Evolutionary conservation across 2,329 filamentous ascomycete genomes (phyloP), one percentile per base, ranked within the genome.

Genomic region (Clarireedia hainanense): DNA sequence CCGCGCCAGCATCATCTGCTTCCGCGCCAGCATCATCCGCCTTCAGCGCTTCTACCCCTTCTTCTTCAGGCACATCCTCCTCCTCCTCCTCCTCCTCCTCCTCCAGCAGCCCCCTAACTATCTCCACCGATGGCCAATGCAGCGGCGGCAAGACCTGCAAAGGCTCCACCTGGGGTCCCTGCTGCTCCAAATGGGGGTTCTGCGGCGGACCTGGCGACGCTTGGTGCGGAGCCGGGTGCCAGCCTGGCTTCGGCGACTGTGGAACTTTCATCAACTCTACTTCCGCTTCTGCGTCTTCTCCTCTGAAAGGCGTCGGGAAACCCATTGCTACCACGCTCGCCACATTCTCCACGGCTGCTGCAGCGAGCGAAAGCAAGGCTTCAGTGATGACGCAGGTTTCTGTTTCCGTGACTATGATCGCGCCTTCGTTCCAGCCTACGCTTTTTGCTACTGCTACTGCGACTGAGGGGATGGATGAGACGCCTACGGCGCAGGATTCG

Each of bases 161-260:
- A 12, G 57, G 55, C 20, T 60, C 56, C 3, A 30, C 27, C 6
- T 58, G 40, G 49, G 62, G 62, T 4, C 39, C 23, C 5, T 63
- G 61, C 42, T 64, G 62, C 34, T 63, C 61, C 7, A 37, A n/a
- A 12, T 52, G 39, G 6, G 55, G 61, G 4, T 60, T 46, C 12
- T 63, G 61, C 42, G 61, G 61, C 20, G 27, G 20, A 20, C 20
- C 12, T 17, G 54, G 52, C 6, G 49, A 48, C 36, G 52, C 47
- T 17, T 57, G 57, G 50, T 63, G 61, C 42, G 58, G 50, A 15
- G 39, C 45, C n/a, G 61, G 61, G 9, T 62, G 61, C 50, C 57
- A 61, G 30, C 34, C 50, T 26, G 55, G 27, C 6, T 61, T 59
- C 51, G 61, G 61, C 23, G 24, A 49, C 7, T 61, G 59, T 26